Conservation (phyloP, 768 basidiomycete species). For the Mycena epipterygia region DNA sequence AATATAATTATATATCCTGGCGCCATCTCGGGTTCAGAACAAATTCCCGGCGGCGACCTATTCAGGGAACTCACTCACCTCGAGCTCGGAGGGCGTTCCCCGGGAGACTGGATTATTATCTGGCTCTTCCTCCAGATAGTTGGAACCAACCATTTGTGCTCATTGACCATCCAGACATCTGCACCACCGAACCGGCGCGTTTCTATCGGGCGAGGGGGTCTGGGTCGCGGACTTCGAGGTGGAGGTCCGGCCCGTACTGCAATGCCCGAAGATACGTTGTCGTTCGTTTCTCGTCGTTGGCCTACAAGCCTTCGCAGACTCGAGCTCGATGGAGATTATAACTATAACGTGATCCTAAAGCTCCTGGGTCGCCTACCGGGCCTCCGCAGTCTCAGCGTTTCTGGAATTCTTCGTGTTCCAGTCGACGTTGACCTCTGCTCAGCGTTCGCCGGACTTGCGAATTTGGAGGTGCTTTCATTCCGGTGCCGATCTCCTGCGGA, state of each 20-base stretch:
- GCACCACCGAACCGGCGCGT: too few relatives aligned
- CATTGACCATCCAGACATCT: not conserved
- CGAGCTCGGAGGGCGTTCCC: not conserved
- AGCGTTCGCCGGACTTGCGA: not conserved
- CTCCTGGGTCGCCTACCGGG: not conserved
- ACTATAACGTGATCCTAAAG: not conserved
- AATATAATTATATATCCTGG: not conserved
- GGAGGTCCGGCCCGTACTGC: not conserved
- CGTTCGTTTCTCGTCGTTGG: constrained; percentile 1
- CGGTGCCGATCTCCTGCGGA: not conserved
- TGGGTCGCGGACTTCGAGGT: not conserved
- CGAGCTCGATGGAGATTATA: not conserved
- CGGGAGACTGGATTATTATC: not conserved
- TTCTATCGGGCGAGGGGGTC: not conserved
- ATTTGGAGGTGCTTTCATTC: not conserved
- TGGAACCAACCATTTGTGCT: not conserved
- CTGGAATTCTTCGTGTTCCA: not conserved
- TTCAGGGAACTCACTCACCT: constrained; percentile 12
- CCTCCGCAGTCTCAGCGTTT: not conserved
- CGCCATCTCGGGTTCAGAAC: not conserved
- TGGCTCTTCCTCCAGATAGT: constrained; percentile 1
- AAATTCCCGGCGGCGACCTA: not conserved
- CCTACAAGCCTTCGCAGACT: not conserved
- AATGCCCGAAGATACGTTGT: too few relatives aligned
- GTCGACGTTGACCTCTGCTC: too few relatives aligned